Evolutionary conservation across 1,284 basidiomycete genomes (phyloP), one percentile per base, ranked within the genome.

Genomic region (Fomitiporia mediterranea): DNA sequence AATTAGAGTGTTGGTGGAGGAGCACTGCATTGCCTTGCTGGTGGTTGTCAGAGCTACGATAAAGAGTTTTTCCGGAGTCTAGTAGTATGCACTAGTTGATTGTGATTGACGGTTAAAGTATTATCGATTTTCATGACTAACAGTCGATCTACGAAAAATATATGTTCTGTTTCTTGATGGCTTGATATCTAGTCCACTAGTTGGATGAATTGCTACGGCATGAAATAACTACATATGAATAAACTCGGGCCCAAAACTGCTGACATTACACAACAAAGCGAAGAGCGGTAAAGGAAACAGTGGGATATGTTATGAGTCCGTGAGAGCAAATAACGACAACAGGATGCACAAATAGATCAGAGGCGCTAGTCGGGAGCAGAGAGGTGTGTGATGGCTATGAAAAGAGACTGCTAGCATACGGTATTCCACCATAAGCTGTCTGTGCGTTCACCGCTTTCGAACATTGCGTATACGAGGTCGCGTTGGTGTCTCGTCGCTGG

Each of bases 401-500:
- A 28, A 30, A 38, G 30, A 46, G 30, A 55, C 23, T 25, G n/a
- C n/a, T n/a, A 17, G 28, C 27, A 35, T 25, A 42, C 19, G 34
- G n/a, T 19, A 19, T 9, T 15, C 19, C 19, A 25, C 23, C n/a
- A 32, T 40, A 19, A 25, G 23, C 15, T 23, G 23, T 51, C 34
- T 51, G 6, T 25, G 9, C 34, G 21, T 34, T 37, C 39, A 58
- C 17, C 56, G 56, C 44, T 51, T 58, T 19, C 56, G 43, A 7
- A 34, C 28, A 32, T 53, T 56, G 17, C 57, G 53, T 35, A 48
- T 39, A 27, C 58, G 54, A n/a, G 58, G 58, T 23, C 55, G 49
- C 27, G 58, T 56, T 15, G 58, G 58, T 28, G 58, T 56, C 28
- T 60, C 58, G 23, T 60, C 58, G 39, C 49, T 51, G 30, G 51